Evolutionary conservation across 2,329 filamentous ascomycete genomes (phyloP).

Genomic region (Pseudogymnoascus sp.): DNA sequence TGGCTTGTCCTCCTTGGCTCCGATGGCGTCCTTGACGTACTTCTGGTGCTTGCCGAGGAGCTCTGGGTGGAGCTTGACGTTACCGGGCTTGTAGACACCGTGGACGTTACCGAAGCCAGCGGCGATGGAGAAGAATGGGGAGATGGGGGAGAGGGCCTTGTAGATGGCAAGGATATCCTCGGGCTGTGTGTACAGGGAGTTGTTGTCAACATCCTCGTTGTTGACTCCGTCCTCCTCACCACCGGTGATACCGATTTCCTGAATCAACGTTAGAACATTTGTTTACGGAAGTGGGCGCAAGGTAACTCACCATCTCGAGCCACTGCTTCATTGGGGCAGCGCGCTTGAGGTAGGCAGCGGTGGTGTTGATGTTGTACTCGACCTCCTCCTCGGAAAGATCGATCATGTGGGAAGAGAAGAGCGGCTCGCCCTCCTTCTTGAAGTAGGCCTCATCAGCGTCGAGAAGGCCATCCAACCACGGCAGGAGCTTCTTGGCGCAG

Average conservation of each 20-base stretch:
- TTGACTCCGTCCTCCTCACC: slow-evolving; percentile 98
- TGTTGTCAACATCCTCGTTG: slow-evolving; percentile 97
- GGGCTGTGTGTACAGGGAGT: slow-evolving; percentile 93
- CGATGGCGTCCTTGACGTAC: slow-evolving; percentile 75
- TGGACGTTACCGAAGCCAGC: slow-evolving; percentile 98
- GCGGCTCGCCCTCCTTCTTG: slow-evolving; percentile 84
- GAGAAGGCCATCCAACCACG: slow-evolving; percentile 94
- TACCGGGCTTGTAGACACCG: slow-evolving; percentile 97
- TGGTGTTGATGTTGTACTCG: slow-evolving; percentile 85
- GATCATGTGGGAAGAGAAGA: slow-evolving; percentile 98
- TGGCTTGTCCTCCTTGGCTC: slow-evolving; percentile 70
- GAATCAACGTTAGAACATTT: slow-evolving; percentile 8
- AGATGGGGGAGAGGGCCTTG: slow-evolving; percentile 76
- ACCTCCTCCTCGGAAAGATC: slow-evolving; percentile 89
- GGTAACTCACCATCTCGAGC: slow-evolving; percentile 81
- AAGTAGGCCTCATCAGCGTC: slow-evolving; percentile 92
- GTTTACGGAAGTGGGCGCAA: not conserved
- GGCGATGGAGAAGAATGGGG: slow-evolving; percentile 94
- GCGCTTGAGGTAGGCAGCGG: slow-evolving; percentile 86
- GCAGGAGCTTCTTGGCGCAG: slow-evolving; percentile 98
- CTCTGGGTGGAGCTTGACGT: slow-evolving; percentile 94
- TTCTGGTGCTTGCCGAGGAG: slow-evolving; percentile 94
- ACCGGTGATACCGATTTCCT: slow-evolving; percentile 88
- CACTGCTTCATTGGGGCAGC: slow-evolving; percentile 96
- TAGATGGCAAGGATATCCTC: slow-evolving; percentile 92